Percentiles rank a stretch among this genome's conserved stretches.
Conservation (phyloP, 352 stramenopile genomes). For the Aphanomyces euteiches region DNA sequence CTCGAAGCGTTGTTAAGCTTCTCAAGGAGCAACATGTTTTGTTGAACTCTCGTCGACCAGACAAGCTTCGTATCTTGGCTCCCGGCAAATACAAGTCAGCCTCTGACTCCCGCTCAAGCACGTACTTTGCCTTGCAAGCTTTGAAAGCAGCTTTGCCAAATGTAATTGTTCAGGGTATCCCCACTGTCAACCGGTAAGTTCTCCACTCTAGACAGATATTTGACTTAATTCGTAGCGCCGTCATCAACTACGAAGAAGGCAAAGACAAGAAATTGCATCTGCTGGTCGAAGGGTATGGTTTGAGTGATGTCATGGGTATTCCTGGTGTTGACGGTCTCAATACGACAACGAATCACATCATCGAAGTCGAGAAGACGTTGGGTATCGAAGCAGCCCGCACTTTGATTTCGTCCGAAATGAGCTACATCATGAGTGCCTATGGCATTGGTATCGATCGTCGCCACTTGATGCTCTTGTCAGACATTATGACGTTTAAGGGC, state of each 20-base stretch:
- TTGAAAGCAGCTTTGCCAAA: slow-evolving; percentile 93
- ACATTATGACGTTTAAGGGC: slow-evolving; percentile 99
- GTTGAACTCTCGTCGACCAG: slow-evolving; percentile 71
- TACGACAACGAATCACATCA: slow-evolving; percentile 98
- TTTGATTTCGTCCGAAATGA: slow-evolving; percentile 97
- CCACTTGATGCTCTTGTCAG: slow-evolving; percentile 98
- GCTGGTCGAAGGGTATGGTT: slow-evolving; percentile 97
- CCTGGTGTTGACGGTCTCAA: slow-evolving; percentile 94
- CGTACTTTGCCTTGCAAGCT: slow-evolving; percentile 93
- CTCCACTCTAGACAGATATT: not conserved
- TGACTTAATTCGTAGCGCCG: slow-evolving; percentile 46
- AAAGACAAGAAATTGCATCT: slow-evolving; percentile 89
- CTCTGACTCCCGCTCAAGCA: slow-evolving; percentile 62
- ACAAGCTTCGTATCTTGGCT: slow-evolving; percentile 78
- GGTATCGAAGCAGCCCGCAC: slow-evolving; percentile 98
- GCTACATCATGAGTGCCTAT: slow-evolving; percentile 99
- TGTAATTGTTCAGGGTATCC: slow-evolving; percentile 98
- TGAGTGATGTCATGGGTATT: slow-evolving; percentile 97
- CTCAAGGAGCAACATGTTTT: slow-evolving; percentile 85
- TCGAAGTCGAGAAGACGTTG: slow-evolving; percentile 95
- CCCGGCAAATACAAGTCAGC: slow-evolving; percentile 83
- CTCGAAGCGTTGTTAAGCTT: slow-evolving; percentile 61
- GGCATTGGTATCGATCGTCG: slow-evolving; percentile 98
- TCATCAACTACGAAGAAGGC: slow-evolving; percentile 97
- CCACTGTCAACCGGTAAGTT: slow-evolving; percentile 88